Base-by-base conservation (phyloP, 345 rosid genomes). In the Citrus unshiu region DNA sequence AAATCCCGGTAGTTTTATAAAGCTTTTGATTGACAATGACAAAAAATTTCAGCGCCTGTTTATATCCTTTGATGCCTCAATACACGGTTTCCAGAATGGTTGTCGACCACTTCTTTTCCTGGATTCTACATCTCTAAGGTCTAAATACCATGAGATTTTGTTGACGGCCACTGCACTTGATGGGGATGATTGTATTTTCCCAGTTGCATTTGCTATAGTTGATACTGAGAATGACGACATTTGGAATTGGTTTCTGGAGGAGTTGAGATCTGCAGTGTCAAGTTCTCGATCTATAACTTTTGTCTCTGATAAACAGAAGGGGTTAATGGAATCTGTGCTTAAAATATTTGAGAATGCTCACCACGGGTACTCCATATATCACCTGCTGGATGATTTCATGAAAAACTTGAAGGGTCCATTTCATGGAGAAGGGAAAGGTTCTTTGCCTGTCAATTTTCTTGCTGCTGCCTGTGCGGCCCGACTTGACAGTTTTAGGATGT, bases 21-120 rank as follows among this genome's bases (percentile, higher is more conserved):
- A 91, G 81, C 87, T 93, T 80, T 78, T 79, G 59, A 77, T 87
- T 56, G 89, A 84, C 24, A 92, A 86, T 63, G 93, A 88, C 79
- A 84, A 67, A 76, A 91, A 89, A 77, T 95, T 95, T 78, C 95
- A 89, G 77, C 90, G 85, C 62, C 92, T 95, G 68, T 93, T 93
- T 83, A 74, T 95, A 46, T 89, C 93, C 54, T 91, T 91, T 84
- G 85, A 82, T 39, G 91, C 97, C 70, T 85, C 91, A 51, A 77
- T 89, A 68, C 78, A 79, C 60, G 98, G 99, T 77, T 95, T 92
- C 81, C 76, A 85, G 79, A 86, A 79, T 84, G 97, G 95, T 76
- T 95, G 99, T 68, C 88, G 98, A n/a, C 99, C 94, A 0, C 91
- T 95, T 83, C 81, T 95, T 79, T 93, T 92, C 80, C 96, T 95